Base-by-base conservation (phyloP, 495 filamentous ascomycete genomes). In the Pseudomonodictys pantanalensis region DNA sequence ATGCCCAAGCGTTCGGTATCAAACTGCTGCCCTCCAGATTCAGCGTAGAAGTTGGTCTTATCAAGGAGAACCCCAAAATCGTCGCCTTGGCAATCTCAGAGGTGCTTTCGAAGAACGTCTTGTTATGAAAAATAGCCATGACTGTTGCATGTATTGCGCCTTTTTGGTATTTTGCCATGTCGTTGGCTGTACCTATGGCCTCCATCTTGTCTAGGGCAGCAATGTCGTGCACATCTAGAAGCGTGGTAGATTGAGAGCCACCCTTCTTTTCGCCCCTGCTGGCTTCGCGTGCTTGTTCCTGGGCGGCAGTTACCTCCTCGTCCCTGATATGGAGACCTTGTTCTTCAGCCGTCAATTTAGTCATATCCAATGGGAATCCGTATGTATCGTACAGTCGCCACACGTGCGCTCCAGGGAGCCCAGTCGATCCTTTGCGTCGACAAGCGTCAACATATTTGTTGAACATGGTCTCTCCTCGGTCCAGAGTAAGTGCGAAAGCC, bases 381-480 rank as follows among this genome's bases (percentile, higher is more conserved):
- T 95, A 98, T 0, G 95, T 97, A 71, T 97, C 95, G 71, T 97
- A 98, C 23, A 98, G 76, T 42, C 92, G 82, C 92, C 92, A 98
- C 24, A 98, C 93, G 73, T 96, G 89, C 8, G 87, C 87, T 52
- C 93, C 93, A 52, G 90, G 87, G 23, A 98, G 84, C 68, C 87
- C 88, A 66, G 83, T 88, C 15, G 77, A 75, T 23, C 83, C 86
- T 41, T 78, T 77, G 42, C 79, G 75, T 67, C 87, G 86, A 5
- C 86, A 86, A 64, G 89, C 79, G 41, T 92, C 83, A 25, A 93
- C 90, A 66, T 91, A 97, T 65, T 89, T 86, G 70, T 96, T 91
- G 67, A 98, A 98, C 73, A 95, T 91, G 64, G 82, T 83, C 78
- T 98, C 93, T 45, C 93, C 93, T 28, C 95, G 83, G 68, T 97